Evolutionary conservation across 306 rosid species (phyloP).

Genomic region (Vicia sativa): DNA sequence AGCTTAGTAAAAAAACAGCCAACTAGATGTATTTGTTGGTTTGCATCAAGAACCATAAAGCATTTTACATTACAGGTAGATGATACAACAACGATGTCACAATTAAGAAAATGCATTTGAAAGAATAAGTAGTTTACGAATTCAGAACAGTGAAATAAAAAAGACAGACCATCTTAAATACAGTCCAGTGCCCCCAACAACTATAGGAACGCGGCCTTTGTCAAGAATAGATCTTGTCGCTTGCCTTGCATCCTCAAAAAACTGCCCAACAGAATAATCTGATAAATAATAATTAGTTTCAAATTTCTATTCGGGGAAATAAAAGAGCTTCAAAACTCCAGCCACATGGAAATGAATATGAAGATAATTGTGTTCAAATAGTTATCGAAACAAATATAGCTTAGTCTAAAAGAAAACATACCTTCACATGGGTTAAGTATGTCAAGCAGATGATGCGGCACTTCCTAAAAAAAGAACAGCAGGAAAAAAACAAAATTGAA

Average conservation of each 20-base stretch:
- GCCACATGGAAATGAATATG: constrained; percentile 29
- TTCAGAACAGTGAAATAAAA: constrained; percentile 26
- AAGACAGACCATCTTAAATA: constrained; percentile 84
- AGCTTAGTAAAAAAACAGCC: too few species aligned
- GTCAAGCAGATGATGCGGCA: constrained; percentile 84
- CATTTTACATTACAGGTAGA: constrained; percentile 24
- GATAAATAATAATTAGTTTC: constrained; percentile 49
- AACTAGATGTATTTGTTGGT: too few species aligned
- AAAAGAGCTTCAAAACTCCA: constrained; percentile 27
- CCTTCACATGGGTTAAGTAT: constrained; percentile 83
- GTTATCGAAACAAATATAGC: constrained; percentile 18
- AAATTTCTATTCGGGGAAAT: constrained; percentile 37
- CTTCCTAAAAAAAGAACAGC: constrained; percentile 59
- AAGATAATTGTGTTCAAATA: constrained; percentile 21
- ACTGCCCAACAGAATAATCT: constrained; percentile 94
- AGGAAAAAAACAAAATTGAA: constrained; percentile 21
- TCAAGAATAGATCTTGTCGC: constrained; percentile 74
- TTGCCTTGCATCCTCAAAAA: constrained; percentile 93
- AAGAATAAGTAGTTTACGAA: constrained; percentile 23
- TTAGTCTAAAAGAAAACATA: constrained; percentile 46
- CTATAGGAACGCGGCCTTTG: constrained; percentile 77
- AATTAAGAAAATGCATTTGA: constrained; percentile 11
- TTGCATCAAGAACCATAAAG: too few species aligned
- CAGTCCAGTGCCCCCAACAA: constrained; percentile 94
- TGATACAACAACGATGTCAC: constrained; percentile 23